A percentile compares a stretch with the other conserved stretches of the same genome.
These are phyloP conservation scores for Meira nashicola DNA, from an alignment of 1,284 basidiomycete species.

Conservation along the genomic window DNA sequence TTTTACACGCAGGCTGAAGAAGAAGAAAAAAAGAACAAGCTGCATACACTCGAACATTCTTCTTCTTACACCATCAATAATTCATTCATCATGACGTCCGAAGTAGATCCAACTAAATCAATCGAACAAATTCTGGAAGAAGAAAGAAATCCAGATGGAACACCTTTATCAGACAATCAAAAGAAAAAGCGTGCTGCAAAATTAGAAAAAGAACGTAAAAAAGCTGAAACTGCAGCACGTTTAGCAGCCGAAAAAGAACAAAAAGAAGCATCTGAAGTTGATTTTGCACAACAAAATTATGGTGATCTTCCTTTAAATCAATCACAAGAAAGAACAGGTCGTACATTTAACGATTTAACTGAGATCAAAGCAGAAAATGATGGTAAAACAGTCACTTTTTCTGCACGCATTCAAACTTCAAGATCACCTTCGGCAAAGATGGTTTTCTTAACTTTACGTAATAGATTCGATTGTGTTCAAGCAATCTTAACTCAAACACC, in stretches of 20 bases:
- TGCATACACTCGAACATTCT: too few relatives aligned
- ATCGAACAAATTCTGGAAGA: background rate
- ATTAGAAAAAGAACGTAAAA: conserved; percentile 67
- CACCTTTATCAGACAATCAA: conserved; percentile 74
- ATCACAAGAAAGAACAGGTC: conserved; percentile 65
- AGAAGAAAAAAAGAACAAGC: too few relatives aligned
- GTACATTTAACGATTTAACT: conserved; percentile 61
- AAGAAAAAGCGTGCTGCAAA: conserved; percentile 89
- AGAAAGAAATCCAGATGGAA: conserved; percentile 44
- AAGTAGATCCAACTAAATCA: too few relatives aligned
- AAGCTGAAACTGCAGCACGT: conserved; percentile 77
- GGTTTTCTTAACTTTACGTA: conserved; percentile 87
- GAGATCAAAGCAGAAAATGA: conserved; percentile 66
- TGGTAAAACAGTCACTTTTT: conserved; percentile 75
- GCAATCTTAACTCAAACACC: conserved; percentile 73
- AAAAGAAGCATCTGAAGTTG: conserved; percentile 67
- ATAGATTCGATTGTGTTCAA: conserved; percentile 83
- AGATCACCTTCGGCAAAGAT: conserved; percentile 75
- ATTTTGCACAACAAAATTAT: conserved; percentile 80
- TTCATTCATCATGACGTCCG: too few relatives aligned
- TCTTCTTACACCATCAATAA: too few relatives aligned
- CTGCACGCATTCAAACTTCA: conserved; percentile 85
- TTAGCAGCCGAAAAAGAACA: conserved; percentile 71
- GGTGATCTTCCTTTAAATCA: conserved; percentile 87
- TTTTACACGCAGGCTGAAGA: too few relatives aligned